A percentile compares a stretch with the other conserved stretches of the same genome.
phyloP scores from a whole-genome alignment of 2,329 filamentous ascomycete species.

The Rhynchosporium secalis region DNA sequence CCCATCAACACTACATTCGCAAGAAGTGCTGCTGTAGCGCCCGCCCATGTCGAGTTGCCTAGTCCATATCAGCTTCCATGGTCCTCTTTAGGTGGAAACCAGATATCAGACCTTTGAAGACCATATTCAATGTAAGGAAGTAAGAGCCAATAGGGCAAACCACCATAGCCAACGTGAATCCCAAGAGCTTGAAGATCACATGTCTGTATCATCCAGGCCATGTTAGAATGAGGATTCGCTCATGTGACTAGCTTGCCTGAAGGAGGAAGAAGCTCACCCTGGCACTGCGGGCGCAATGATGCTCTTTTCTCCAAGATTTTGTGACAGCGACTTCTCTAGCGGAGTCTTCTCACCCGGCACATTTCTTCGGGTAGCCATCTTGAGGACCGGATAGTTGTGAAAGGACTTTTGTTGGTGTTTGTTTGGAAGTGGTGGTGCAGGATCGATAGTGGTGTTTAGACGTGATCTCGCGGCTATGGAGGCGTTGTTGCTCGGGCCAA shows the following conservation, averaged over 20 bases:
- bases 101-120: constrained; percentile 69
- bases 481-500: constrained; percentile 1
- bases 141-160: constrained; percentile 84
- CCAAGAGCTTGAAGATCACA: constrained; percentile 87
- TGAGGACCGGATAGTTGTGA: constrained; percentile 31
- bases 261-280: constrained; percentile 54
- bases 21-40: constrained; percentile 79
- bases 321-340: constrained; percentile 54
- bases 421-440: constrained; percentile 4
- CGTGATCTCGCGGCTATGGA: constrained; percentile 15
- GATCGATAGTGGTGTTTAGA: constrained; percentile 3
- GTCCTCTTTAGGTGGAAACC: not conserved
- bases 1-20: constrained; percentile 87
- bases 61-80: constrained; percentile 8
- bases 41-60: constrained; percentile 90
- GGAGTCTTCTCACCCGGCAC: constrained; percentile 65
- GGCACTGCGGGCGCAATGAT: constrained; percentile 83
- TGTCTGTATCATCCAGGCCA: constrained; percentile 50
- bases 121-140: constrained; percentile 72
- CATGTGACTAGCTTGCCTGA: constrained; percentile 25
- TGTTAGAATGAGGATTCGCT: constrained; percentile 12
- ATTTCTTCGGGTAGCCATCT: constrained; percentile 71
- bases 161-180: constrained; percentile 91
- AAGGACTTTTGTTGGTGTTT: not conserved
- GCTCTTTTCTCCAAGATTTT: constrained; percentile 56